Evolutionary conservation across 2,329 filamentous ascomycete species (phyloP), one percentile per base, ranked within the genome.

Genomic region (Emergomyces orientalis): DNA sequence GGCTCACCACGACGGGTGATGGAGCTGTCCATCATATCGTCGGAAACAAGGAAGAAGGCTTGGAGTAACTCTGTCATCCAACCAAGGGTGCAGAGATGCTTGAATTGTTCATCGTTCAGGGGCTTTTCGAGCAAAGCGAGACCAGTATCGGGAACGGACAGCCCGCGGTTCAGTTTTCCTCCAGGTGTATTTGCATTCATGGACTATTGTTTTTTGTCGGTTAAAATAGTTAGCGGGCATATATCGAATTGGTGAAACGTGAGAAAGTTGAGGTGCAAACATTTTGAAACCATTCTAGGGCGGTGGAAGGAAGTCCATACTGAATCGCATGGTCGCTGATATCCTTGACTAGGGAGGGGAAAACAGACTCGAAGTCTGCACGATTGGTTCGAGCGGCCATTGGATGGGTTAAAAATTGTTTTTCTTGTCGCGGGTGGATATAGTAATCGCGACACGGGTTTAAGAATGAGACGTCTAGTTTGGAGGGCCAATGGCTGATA

Each of bases 31-130:
- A 99, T 99, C 72, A 99, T 97, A 77, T 99, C 94, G 79, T 99
- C 94, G 54, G 90, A 91, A 68, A 99, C 94, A 64, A 99, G 86
- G 86, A 99, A 97, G 84, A 97, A 97, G 68, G 94, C 93, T 81
- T 99, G 94, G 41, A 99, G 88, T 59, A 99, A 86, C 84, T 99
- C 94, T 67, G 95, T 96, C 84, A 96, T 86, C 94, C 94, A 99
- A 73, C 94, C 94, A 22, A 99, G 85, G 22, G 90, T 88, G 54
- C 91, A 90, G 57, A 93, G 83, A 70, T 90, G 82, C 81, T 95
- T 94, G 82, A 92, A 96, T 79, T 97, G 88, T 63, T 93, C 85
- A 92, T 66, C 66, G 6, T 41, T 65, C 30, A 67, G 59, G 59
- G 66, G 63, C 25, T 62, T 58, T 43, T 61, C 63, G 34, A 66